A percentile compares a stretch with the other conserved stretches of the same genome.
These are phyloP conservation scores for Taiozyma sp. DNA, from an alignment of 1,139 yeast species.

Conservation along the genomic window DNA sequence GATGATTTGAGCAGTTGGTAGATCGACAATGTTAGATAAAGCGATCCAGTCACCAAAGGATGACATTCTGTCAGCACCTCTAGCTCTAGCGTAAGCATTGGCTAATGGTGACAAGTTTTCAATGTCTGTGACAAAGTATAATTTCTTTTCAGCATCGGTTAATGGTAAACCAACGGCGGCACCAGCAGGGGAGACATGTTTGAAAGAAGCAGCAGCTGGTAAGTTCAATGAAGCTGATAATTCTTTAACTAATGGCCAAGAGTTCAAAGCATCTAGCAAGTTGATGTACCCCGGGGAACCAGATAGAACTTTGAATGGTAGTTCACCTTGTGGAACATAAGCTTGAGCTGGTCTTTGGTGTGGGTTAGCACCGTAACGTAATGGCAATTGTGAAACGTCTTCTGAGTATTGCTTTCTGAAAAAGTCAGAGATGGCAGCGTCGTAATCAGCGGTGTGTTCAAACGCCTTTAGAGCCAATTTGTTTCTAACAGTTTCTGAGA, in stretches of 20 bases:
- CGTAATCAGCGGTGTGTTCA: constrained; percentile 98
- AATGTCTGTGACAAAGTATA: constrained; percentile 91
- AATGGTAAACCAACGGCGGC: constrained; percentile 96
- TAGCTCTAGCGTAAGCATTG: constrained; percentile 97
- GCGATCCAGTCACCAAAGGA: constrained; percentile 99
- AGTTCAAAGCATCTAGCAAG: constrained; percentile 90
- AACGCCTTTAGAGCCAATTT: constrained; percentile 91
- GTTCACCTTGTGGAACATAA: constrained; percentile 72
- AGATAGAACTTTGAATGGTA: constrained; percentile 88
- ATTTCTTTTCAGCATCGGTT: constrained; percentile 85
- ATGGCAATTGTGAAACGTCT: constrained; percentile 81
- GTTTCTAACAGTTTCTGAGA: constrained; percentile 72
- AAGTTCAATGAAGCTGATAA: constrained; percentile 88
- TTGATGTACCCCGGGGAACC: constrained; percentile 99
- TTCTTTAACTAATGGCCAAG: constrained; percentile 98
- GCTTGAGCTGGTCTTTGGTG: constrained; percentile 99
- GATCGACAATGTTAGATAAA: constrained; percentile 90
- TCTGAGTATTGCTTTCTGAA: constrained; percentile 97
- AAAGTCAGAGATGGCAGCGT: constrained; percentile 91
- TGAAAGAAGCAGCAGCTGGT: constrained; percentile 98
- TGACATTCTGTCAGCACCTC: constrained; percentile 99
- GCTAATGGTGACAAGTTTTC: constrained; percentile 96
- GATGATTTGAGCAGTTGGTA: constrained; percentile 94
- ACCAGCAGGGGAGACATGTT: constrained; percentile 99
- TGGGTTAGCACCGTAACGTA: constrained; percentile 98